Evolutionary conservation across 2,329 filamentous ascomycete species (phyloP).

Genomic region (Diaporthe velutina): DNA sequence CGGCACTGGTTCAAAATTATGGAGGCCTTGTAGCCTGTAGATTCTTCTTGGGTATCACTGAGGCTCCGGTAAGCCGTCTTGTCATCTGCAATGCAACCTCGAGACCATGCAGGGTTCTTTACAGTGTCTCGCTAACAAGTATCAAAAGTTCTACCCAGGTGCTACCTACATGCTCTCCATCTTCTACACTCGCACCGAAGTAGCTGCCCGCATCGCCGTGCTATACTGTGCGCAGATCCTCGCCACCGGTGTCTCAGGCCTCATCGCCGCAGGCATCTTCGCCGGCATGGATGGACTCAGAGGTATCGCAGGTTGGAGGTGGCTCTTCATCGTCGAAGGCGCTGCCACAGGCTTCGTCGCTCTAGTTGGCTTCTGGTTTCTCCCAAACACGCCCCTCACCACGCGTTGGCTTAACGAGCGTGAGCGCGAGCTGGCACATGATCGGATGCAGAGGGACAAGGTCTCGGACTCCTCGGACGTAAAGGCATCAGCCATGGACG

Average conservation of each 20-base stretch:
- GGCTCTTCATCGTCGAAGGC: slow-evolving; percentile 48
- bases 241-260: slow-evolving; percentile 76
- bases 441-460: slow-evolving; percentile 20
- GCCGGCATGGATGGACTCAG: slow-evolving; percentile 61
- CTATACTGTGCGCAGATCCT: slow-evolving; percentile 72
- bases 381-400: slow-evolving; percentile 27
- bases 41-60: slow-evolving; percentile 57
- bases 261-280: slow-evolving; percentile 74
- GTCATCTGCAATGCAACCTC: slow-evolving; percentile 38
- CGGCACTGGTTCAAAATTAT: slow-evolving; percentile 56
- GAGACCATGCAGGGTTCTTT: accelerated
- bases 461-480: slow-evolving; percentile 17
- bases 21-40: slow-evolving; percentile 56
- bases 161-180: slow-evolving; percentile 66
- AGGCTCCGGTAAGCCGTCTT: slow-evolving; percentile 47
- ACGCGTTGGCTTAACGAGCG: slow-evolving; percentile 25
- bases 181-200: slow-evolving; percentile 77
- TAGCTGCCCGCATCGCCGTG: slow-evolving; percentile 72
- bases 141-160: slow-evolving; percentile 47
- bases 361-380: slow-evolving; percentile 40
- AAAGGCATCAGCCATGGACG: slow-evolving; percentile 19
- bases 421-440: slow-evolving; percentile 31
- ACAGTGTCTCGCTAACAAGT: background rate
- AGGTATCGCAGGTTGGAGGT: slow-evolving; percentile 56
- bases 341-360: slow-evolving; percentile 47